These are phyloP conservation scores for Taphrina deformans DNA, from an alignment of 1,139 yeast genomes.

Conservation along the genomic window DNA sequence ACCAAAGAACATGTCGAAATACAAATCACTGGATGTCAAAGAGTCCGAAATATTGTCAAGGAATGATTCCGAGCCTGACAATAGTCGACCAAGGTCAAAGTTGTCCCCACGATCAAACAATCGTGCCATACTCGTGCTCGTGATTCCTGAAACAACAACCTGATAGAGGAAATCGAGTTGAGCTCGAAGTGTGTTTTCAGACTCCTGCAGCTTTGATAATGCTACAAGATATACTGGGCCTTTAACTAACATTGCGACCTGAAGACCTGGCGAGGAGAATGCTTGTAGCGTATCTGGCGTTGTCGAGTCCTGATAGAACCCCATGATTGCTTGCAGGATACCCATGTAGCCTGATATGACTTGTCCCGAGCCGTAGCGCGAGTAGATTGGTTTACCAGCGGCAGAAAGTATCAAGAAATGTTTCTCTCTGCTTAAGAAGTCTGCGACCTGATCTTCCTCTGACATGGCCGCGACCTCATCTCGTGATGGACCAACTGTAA, in stretches of 20 bases:
- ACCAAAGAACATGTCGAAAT: slow-evolving; percentile 54
- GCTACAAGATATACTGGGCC: slow-evolving; percentile 76
- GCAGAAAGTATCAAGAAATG: slow-evolving; percentile 81
- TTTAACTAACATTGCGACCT: slow-evolving; percentile 62
- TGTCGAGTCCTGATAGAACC: slow-evolving; percentile 44
- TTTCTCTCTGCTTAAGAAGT: slow-evolving; percentile 54
- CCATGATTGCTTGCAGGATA: slow-evolving; percentile 49
- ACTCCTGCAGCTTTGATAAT: slow-evolving; percentile 59
- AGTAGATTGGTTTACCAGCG: slow-evolving; percentile 91
- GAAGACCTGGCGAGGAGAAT: slow-evolving; percentile 51
- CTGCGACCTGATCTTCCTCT: slow-evolving; percentile 15
- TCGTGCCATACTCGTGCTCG: slow-evolving; percentile 68
- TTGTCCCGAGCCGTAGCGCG: slow-evolving; percentile 74
- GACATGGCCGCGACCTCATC: neutral
- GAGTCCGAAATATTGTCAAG: slow-evolving; percentile 62
- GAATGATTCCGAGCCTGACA: slow-evolving; percentile 64
- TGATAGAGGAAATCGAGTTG: slow-evolving; percentile 77
- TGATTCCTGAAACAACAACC: slow-evolving; percentile 75
- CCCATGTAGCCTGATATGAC: slow-evolving; percentile 74
- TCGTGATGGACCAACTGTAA: neutral
- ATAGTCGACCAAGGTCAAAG: slow-evolving; percentile 74
- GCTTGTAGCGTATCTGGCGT: slow-evolving; percentile 43
- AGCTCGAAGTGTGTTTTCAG: slow-evolving; percentile 53
- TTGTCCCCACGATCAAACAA: slow-evolving; percentile 72
- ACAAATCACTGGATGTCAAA: slow-evolving; percentile 56